Evolutionary conservation across 768 basidiomycete species (phyloP).

Genomic region (Xerocomellus chrysenteron): DNA sequence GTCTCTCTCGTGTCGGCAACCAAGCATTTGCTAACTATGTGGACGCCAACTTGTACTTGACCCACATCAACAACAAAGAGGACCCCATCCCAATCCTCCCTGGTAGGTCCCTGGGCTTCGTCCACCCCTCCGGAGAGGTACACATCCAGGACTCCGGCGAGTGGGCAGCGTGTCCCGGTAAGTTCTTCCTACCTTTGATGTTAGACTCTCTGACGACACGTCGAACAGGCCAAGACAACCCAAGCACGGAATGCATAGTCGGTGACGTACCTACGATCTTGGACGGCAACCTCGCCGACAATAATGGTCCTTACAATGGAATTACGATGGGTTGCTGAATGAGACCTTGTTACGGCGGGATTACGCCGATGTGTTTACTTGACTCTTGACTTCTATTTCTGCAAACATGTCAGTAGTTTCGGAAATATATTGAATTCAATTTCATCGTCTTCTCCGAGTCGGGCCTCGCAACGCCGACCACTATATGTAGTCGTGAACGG

Average conservation of each 20-base stretch:
- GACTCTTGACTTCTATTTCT: not conserved
- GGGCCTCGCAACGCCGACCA: too few relatives aligned
- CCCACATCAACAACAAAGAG: slow-evolving; percentile 54
- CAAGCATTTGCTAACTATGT: slow-evolving; percentile 59
- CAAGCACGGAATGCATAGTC: slow-evolving; percentile 34
- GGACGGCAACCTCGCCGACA: slow-evolving; percentile 40
- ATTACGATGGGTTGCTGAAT: slow-evolving; percentile 27
- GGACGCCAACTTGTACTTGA: slow-evolving; percentile 44
- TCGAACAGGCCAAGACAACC: slow-evolving; percentile 55
- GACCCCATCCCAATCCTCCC: slow-evolving; percentile 41
- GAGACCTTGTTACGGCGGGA: not conserved
- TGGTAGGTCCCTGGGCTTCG: slow-evolving; percentile 37
- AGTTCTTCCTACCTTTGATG: not conserved
- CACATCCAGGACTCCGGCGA: slow-evolving; percentile 44
- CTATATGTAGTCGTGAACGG: too few relatives aligned
- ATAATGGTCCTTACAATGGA: slow-evolving; percentile 42
- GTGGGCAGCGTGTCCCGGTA: slow-evolving; percentile 59
- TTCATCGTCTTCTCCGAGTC: not conserved
- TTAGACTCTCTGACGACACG: not conserved
- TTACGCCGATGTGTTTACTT: not conserved
- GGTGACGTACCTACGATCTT: slow-evolving; percentile 41
- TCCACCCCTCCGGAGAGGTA: slow-evolving; percentile 41
- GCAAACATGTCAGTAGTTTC: not conserved
- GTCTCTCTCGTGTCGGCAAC: slow-evolving; percentile 50
- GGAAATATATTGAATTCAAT: too few relatives aligned